Conservation (phyloP, 176 grass and related monocot genomes). For the Ananas comosus region DNA sequence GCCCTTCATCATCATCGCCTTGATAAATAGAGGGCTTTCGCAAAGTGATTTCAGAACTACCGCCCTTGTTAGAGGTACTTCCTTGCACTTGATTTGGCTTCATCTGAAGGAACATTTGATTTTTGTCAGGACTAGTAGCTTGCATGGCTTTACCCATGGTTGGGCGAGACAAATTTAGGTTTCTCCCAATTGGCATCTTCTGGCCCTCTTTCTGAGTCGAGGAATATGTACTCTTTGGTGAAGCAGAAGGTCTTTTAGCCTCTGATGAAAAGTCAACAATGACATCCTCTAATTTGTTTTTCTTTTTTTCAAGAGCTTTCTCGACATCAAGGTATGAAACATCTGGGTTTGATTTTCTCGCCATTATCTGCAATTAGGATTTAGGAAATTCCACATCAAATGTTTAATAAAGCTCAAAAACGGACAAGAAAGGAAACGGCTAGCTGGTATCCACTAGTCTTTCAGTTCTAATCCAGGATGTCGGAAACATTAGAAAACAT, state of each 20-base stretch:
- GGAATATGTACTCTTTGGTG: slow-evolving; percentile 13
- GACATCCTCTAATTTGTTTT: slow-evolving; percentile 63
- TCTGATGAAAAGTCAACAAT: slow-evolving; percentile 39
- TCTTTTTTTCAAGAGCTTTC: slow-evolving; percentile 48
- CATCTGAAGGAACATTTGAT: background rate
- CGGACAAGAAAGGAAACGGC: background rate
- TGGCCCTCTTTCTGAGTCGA: background rate
- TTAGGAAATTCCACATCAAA: background rate
- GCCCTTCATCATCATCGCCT: slow-evolving; percentile 50
- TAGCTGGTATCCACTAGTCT: background rate
- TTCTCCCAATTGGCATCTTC: background rate
- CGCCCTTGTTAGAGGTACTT: background rate
- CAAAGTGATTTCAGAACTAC: slow-evolving; percentile 36
- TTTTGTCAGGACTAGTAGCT: slow-evolving; percentile 12
- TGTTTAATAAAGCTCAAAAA: background rate
- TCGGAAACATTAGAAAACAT: background rate
- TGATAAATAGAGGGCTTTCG: slow-evolving; percentile 57
- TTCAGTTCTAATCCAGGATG: background rate
- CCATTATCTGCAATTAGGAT: slow-evolving; percentile 50
- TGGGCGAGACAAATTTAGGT: slow-evolving; percentile 6
- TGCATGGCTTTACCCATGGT: background rate
- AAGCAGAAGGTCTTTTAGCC: slow-evolving; percentile 18
- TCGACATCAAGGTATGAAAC: slow-evolving; percentile 73
- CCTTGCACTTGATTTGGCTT: slow-evolving; percentile 4
- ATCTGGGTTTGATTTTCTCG: slow-evolving; percentile 65